phyloP scores from a whole-genome alignment of 2,329 filamentous ascomycete species.

The Polytolypa hystricis region DNA sequence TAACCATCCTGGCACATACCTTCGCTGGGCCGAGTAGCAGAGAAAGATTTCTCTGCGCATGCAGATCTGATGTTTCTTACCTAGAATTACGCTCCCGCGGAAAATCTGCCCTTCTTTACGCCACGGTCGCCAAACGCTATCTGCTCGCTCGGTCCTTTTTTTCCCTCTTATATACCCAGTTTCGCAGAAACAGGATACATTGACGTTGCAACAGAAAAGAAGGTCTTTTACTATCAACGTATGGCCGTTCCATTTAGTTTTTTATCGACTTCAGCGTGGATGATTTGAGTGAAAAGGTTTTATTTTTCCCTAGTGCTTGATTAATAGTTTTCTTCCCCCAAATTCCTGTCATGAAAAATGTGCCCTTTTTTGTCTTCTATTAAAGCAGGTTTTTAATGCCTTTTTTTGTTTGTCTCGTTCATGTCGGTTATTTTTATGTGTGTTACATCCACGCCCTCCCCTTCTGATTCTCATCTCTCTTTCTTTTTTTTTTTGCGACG shows the following conservation, averaged over 20 bases:
- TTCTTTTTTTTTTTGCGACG: neutral
- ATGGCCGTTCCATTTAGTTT: too few species aligned
- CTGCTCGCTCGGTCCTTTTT: neutral
- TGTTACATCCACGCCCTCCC: neutral
- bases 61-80: constrained; percentile 11
- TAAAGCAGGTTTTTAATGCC: neutral
- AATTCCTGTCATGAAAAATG: too few species aligned
- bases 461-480: neutral
- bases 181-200: too few species aligned
- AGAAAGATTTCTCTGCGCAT: constrained; percentile 6
- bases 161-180: too few species aligned
- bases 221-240: too few species aligned
- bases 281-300: too few species aligned
- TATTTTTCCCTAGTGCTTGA: too few species aligned
- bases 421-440: neutral
- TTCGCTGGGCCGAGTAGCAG: constrained; percentile 4
- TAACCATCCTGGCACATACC: too few species aligned
- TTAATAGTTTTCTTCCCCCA: too few species aligned
- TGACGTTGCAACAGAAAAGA: too few species aligned
- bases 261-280: too few species aligned
- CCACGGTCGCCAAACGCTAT: neutral
- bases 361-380: neutral
- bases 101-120: neutral
- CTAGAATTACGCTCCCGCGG: constrained; percentile 5
- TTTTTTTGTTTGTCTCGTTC: neutral